Evolutionary conservation across 2,329 filamentous ascomycete species (phyloP).

Genomic region (Sclerotinia nivalis): DNA sequence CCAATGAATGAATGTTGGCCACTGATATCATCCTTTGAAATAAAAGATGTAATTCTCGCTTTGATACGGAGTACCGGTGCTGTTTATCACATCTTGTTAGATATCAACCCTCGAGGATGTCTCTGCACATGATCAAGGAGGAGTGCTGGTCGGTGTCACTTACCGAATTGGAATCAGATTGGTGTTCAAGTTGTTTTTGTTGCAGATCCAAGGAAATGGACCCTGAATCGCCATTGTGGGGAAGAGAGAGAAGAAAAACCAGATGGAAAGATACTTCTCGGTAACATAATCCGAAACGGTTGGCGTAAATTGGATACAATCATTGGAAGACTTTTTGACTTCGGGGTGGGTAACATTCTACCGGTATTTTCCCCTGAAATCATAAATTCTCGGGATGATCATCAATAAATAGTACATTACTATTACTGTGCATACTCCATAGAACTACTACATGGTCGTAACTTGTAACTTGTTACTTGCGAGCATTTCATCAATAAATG

Average conservation of each 20-base stretch:
- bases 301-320: not conserved
- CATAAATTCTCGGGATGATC: not conserved
- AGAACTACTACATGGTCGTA: not conserved
- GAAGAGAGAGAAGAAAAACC: not conserved
- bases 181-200: not conserved
- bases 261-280: slow-evolving; percentile 1
- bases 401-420: too few relatives aligned
- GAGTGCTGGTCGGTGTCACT: not conserved
- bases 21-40: not conserved
- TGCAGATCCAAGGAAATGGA: slow-evolving; percentile 16
- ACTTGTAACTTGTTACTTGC: not conserved
- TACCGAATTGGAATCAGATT: too few relatives aligned
- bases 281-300: slow-evolving; percentile 1
- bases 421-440: too few relatives aligned
- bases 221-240: slow-evolving; percentile 18
- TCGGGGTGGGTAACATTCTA: not conserved
- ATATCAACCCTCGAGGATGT: not conserved
- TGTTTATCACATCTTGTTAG: not conserved
- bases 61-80: not conserved
- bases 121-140: not conserved
- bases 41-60: not conserved
- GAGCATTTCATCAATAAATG: not conserved
- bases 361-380: not conserved
- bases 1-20: not conserved
- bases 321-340: not conserved